Evolutionary conservation across 2,329 filamentous ascomycete genomes (phyloP).

Genomic region (Ascochyta clinopodiicola): DNA sequence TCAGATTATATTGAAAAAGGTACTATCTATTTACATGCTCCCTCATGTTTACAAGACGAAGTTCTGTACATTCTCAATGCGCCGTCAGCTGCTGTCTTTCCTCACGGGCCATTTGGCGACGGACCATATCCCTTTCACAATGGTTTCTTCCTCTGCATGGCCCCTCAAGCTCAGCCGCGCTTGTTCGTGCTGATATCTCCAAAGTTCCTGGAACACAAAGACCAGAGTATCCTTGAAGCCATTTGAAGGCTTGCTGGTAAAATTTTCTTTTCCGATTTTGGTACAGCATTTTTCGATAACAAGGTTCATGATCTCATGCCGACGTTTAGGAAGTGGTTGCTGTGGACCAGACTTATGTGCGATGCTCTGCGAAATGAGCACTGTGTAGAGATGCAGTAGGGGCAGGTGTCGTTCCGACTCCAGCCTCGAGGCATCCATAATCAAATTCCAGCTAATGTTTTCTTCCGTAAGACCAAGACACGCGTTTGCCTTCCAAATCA

Average conservation of each 20-base stretch:
- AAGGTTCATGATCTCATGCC: constrained; percentile 35
- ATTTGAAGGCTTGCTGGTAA: constrained; percentile 27
- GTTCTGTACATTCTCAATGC: background rate
- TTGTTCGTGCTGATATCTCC: constrained; percentile 31
- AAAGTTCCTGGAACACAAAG: constrained; percentile 36
- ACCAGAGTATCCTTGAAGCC: constrained; percentile 34
- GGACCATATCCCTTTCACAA: constrained; percentile 56
- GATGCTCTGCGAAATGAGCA: constrained; percentile 41
- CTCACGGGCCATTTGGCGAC: constrained; percentile 10
- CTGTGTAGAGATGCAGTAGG: constrained; percentile 39
- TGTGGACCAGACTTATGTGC: constrained; percentile 21
- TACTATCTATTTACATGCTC: too few species aligned
- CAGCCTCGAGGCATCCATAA: constrained; percentile 30
- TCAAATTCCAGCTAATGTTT: constrained; percentile 31
- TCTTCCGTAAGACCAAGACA: constrained; percentile 23
- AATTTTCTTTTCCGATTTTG: constrained; percentile 27
- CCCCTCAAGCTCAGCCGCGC: constrained; percentile 36
- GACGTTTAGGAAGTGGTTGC: constrained; percentile 17
- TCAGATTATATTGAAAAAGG: too few species aligned
- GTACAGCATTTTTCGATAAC: constrained; percentile 37
- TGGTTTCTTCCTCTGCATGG: constrained; percentile 29
- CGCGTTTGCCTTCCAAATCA: constrained; percentile 42
- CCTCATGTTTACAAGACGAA: background rate
- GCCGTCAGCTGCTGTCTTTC: constrained; percentile 1
- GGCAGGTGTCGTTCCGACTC: constrained; percentile 27